Evolutionary conservation across 257 asterid species (phyloP), one percentile per base, ranked within the genome.

Genomic region (Solanum pimpinellifolium): DNA sequence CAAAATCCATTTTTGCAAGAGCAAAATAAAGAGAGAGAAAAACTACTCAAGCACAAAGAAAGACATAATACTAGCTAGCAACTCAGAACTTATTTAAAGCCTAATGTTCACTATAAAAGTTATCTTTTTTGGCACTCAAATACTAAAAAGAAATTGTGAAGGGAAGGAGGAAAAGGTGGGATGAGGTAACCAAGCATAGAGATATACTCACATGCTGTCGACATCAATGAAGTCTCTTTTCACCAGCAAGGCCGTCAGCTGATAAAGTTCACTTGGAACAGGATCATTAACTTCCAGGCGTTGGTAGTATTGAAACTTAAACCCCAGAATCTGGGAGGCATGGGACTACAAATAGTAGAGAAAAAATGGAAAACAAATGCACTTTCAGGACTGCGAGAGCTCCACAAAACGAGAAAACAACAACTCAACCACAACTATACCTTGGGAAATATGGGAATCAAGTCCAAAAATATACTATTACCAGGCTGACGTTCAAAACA

Each of bases 371-470:
- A 39, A 66, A 74, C 31, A 21, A 15, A 11, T 44, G 56, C 60
- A 46, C 59, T n/a, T 9, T 41, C 68, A 83, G 68, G 66, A 23
- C 82, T 9, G 35, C 37, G 14, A 37, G n/a, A 20, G 77, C 39
- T 81, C 10, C 84, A 70, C 31, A 60, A 52, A 33, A 81, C 65
- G 39, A 60, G 56, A 86, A 73, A 42, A 86, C 59, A 74, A 70
- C 14, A 65, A 20, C 23, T 70, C 78, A 88, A 80, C 76, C 85
- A 16, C 68, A 81, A 87, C 69, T 87, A 69, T 91, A 97, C 99
- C 98, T 97, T 97, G 49, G 99, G 99, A 87, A 97, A 97, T 87
- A 97, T 95, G 41, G 99, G 99, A 88, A 97, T 93, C 87, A 96
- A 89, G 91, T 95, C 99, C 98, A 93, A 88, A 92, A 95, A 97